Percentiles rank a stretch among this genome's conserved stretches.
Evolutionary conservation across 1,284 basidiomycete species (phyloP).

Genomic region (Irpex sp.): DNA sequence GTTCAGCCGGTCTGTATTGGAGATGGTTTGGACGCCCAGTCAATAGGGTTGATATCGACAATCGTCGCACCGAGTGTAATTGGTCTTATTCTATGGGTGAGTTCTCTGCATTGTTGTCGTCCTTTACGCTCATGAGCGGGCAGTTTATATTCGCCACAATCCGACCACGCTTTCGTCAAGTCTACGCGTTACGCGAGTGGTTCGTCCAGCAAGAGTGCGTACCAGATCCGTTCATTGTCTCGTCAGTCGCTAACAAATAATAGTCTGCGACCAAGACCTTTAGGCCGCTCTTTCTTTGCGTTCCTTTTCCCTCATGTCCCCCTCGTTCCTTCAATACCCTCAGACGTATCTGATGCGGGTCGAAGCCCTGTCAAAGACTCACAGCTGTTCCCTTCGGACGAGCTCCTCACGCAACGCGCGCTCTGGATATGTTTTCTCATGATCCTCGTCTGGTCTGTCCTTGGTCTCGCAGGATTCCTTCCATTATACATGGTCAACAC

Average conservation of each 20-base stretch:
- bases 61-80: slow-evolving; percentile 52
- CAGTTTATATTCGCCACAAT: slow-evolving; percentile 65
- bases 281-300: slow-evolving; percentile 54
- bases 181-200: slow-evolving; percentile 72
- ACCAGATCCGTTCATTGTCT: not conserved
- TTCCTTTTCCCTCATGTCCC: slow-evolving; percentile 70
- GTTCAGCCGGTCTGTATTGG: slow-evolving; percentile 55
- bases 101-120: slow-evolving; percentile 22
- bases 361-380: slow-evolving; percentile 46
- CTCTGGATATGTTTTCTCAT: slow-evolving; percentile 65
- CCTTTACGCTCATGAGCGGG: slow-evolving; percentile 4
- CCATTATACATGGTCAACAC: slow-evolving; percentile 68
- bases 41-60: slow-evolving; percentile 58
- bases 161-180: slow-evolving; percentile 63
- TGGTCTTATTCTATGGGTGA: slow-evolving; percentile 65
- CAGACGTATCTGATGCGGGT: slow-evolving; percentile 51
- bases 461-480: slow-evolving; percentile 63
- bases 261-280: slow-evolving; percentile 62
- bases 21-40: slow-evolving; percentile 57
- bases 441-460: slow-evolving; percentile 58
- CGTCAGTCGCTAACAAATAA: slow-evolving; percentile 2
- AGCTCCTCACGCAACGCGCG: slow-evolving; percentile 63
- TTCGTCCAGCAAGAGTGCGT: slow-evolving; percentile 68
- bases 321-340: slow-evolving; percentile 54
- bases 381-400: slow-evolving; percentile 65